phyloP scores from a whole-genome alignment of 306 rosid species.

The Dryas drummondii region DNA sequence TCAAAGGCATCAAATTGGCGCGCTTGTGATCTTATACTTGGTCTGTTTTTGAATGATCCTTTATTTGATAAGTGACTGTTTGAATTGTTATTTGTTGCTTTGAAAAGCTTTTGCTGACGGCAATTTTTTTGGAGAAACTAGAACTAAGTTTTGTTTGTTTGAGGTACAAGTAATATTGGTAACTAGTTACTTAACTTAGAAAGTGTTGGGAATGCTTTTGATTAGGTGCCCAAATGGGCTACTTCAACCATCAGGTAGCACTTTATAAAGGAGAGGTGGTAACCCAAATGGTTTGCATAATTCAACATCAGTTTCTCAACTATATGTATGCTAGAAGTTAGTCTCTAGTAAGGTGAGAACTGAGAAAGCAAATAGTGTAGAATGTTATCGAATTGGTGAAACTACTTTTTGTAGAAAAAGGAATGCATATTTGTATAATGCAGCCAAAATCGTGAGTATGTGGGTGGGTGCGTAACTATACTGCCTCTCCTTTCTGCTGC shows the following conservation, averaged over 20 bases:
- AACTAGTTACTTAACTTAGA: background rate
- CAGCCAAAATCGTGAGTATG: background rate
- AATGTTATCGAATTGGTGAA: background rate
- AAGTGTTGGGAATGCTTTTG: background rate
- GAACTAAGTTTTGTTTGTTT: background rate
- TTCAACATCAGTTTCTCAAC: background rate
- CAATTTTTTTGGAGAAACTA: background rate
- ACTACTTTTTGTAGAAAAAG: background rate
- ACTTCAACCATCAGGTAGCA: background rate
- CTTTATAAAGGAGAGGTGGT: background rate
- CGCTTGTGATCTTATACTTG: background rate
- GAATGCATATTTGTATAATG: background rate
- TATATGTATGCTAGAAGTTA: background rate
- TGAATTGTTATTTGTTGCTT: background rate
- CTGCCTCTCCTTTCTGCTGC: background rate
- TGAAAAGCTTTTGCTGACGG: background rate
- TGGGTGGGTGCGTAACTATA: background rate
- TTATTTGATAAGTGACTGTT: background rate
- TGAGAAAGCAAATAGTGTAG: background rate
- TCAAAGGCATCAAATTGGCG: slow-evolving; percentile 2
- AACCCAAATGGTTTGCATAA: background rate
- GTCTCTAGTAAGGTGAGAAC: background rate
- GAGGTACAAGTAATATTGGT: background rate
- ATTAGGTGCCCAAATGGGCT: background rate
- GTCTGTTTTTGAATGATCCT: background rate